Evolutionary conservation across 2,329 filamentous ascomycete genomes (phyloP), one percentile per base, ranked within the genome.

Genomic region (Aspergillus niger): DNA sequence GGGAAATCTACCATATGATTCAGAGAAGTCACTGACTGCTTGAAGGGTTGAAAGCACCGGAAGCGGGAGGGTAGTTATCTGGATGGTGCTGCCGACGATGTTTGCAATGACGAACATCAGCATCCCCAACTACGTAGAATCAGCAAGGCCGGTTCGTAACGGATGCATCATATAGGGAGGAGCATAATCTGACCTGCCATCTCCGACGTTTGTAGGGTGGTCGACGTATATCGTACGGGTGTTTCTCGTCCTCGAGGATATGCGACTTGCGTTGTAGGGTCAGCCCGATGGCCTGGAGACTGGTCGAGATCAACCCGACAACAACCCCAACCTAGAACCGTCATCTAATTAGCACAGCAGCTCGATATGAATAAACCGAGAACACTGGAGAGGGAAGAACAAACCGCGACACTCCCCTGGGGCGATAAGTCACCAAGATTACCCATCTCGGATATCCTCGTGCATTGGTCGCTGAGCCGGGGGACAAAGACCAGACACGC

Each of bases 261-360:
- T 99, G 95, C 65, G 95, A 98, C 79, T 99, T 98, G 75, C 95
- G 91, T 80, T 99, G 95, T 26, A 99, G 85, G 32, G 95, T 99
- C 66, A 99, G 85, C 67, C 95, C 95, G 70, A 99, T 83, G 76
- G 93, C 97, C 77, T 99, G 95, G 24, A 98, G 86, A 75, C 92
- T 95, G 62, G 95, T 97, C 60, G 94, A 98, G 69, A 97, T 76
- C 66, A 99, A 85, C 69, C 95, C 95, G 74, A 97, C 94, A 65
- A 97, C 79, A 74, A 99, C 92, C 72, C 95, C 95, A 73, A 98
- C 85, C 92, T 96, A 73, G 56, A 62, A 11, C 54, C 62, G 26
- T 53, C 48, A 57, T 41, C 52, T 26, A 60, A 56, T 73, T 54
- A 71, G 68, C 43, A 36, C 38, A 43, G 30, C 24, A 43, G 26